These are phyloP conservation scores for Camelina hispida DNA, from an alignment of 345 rosid genomes.

Conservation along the genomic window DNA sequence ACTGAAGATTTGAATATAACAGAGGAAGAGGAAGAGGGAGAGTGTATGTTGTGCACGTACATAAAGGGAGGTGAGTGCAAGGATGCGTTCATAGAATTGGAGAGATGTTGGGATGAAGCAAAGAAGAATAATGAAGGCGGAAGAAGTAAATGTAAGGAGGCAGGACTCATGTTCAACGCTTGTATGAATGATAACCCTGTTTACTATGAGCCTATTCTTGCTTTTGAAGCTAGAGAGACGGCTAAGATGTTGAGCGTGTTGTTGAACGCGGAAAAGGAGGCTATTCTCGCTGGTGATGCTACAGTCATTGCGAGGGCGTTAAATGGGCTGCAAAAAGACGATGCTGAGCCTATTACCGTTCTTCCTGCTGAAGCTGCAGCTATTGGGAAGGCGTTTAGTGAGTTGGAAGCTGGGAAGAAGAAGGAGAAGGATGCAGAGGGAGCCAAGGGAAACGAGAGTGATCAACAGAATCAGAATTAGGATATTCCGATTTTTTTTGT, in stretches of 20 bases:
- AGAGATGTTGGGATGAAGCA: neutral
- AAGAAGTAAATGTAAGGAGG: neutral
- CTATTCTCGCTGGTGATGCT: conserved; percentile 4
- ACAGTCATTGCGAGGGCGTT: neutral
- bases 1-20: neutral
- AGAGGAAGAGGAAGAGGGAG: conserved; percentile 6
- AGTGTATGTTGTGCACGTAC: neutral
- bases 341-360: neutral
- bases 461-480: neutral
- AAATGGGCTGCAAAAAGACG: neutral
- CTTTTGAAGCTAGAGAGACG: neutral
- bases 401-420: neutral
- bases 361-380: neutral
- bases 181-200: conserved; percentile 6
- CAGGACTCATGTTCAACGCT: neutral
- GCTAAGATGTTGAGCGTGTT: neutral
- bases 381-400: neutral
- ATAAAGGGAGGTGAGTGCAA: conserved; percentile 23
- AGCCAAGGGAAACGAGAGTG: neutral
- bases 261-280: conserved; percentile 8
- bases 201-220: conserved; percentile 14
- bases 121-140: neutral
- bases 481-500: neutral
- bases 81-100: neutral
- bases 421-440: neutral